phyloP scores from a whole-genome alignment of 768 basidiomycete genomes.

The Suillus brevipes region DNA sequence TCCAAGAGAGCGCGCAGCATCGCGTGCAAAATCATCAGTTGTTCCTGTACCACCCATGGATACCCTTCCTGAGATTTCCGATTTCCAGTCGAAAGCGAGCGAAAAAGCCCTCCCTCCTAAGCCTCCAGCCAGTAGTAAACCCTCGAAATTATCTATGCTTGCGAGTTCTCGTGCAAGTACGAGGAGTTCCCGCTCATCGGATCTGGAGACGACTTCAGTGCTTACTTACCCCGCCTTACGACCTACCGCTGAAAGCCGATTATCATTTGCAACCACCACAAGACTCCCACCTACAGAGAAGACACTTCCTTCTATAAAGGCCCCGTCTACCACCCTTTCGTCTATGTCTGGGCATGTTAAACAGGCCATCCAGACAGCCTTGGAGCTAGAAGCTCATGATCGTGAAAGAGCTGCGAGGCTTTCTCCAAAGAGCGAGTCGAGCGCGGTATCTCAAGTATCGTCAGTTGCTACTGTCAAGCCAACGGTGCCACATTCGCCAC shows the following conservation, averaged over 20 bases:
- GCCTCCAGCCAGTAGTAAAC: constrained; percentile 35
- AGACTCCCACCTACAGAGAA: constrained; percentile 19
- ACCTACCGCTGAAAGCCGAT: constrained; percentile 59
- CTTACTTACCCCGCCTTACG: constrained; percentile 72
- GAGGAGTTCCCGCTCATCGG: constrained; percentile 55
- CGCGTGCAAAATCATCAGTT: constrained; percentile 42
- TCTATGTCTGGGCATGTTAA: constrained; percentile 62
- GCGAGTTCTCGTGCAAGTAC: constrained; percentile 65
- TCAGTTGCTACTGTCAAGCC: constrained; percentile 22
- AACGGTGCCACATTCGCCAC: constrained; percentile 21
- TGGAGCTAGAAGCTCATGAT: constrained; percentile 61
- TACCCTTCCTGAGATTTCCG: constrained; percentile 56
- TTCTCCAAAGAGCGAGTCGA: constrained; percentile 14
- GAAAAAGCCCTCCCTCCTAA: constrained; percentile 25
- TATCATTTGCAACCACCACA: constrained; percentile 29
- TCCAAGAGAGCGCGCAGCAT: constrained; percentile 34
- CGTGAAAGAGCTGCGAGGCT: constrained; percentile 12
- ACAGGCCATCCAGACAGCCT: constrained; percentile 66
- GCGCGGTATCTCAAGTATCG: constrained; percentile 20
- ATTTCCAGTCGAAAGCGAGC: constrained; percentile 50
- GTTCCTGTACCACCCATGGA: constrained; percentile 47
- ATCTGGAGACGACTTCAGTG: constrained; percentile 57
- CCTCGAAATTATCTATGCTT: constrained; percentile 68
- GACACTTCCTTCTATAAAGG: constrained; percentile 25
- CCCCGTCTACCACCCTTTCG: constrained; percentile 38